Base-by-base conservation (phyloP, 805 yeast species). In the Pichia thaimueangensis region DNA sequence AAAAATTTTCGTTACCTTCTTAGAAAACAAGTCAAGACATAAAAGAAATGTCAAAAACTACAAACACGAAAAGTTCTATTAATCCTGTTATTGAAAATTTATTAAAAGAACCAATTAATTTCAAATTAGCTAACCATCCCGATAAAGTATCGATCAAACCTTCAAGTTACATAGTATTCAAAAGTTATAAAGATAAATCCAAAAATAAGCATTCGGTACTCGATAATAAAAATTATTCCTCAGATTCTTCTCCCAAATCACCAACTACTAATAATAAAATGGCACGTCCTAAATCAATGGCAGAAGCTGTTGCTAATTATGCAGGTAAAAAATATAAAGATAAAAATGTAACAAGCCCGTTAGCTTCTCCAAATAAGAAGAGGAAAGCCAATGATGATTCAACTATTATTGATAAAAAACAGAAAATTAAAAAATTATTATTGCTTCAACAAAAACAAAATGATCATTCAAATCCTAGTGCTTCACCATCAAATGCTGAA, bases 271-370 rank as follows among this genome's bases (percentile, higher is more conserved):
- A 11, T 12, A 24, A 22, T 10, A 28, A n/a, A 28, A 47, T 61
- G 65, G 51, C 39, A 20, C 50, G 56, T 35, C 75, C 76, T 12
- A 66, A 55, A 43, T 70, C 77, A 16, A 65, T 74, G 72, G 79
- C 78, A 9, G 80, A 74, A 55, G 81, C 81, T 9, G 73, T 78
- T 24, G 78, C 78, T 11, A 69, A 74, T 7, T 75, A 75, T 54
- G 68, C 80, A 1, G 78, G 79, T 23, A 74, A 74, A 44, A 71
- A 68, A 51, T 76, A 74, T 45, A 30, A n/a, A n/a, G n/a, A n/a
- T n/a, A n/a, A n/a, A n/a, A n/a, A n/a, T n/a, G n/a, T n/a, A n/a
- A n/a, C n/a, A n/a, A n/a, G n/a, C n/a, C n/a, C n/a, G n/a, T n/a
- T n/a, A n/a, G n/a, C n/a, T n/a, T n/a, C n/a, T n/a, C 30, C 7